These are phyloP conservation scores for Lactarius hatsudake DNA, from an alignment of 768 basidiomycete genomes.

Conservation along the genomic window DNA sequence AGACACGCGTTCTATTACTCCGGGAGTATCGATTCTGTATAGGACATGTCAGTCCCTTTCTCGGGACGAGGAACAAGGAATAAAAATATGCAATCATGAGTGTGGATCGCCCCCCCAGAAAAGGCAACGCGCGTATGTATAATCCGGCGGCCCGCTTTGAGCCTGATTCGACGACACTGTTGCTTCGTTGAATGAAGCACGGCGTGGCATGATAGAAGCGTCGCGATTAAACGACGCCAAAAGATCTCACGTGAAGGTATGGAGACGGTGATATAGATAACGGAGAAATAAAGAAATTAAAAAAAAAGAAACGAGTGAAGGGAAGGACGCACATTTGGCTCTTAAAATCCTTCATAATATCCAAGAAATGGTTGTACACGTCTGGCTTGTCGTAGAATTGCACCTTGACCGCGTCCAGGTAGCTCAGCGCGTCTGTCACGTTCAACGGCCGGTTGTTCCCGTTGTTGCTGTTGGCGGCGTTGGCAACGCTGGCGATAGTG, in stretches of 20 bases:
- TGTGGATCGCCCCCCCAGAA: not conserved
- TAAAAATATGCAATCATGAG: slow-evolving; percentile 21
- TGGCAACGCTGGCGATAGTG: not conserved
- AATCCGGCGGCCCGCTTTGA: slow-evolving; percentile 9
- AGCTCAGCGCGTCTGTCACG: slow-evolving; percentile 89
- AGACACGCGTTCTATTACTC: slow-evolving; percentile 94
- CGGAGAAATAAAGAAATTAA: not conserved
- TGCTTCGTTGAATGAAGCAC: not conserved
- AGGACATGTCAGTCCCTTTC: slow-evolving; percentile 24
- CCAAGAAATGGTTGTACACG: slow-evolving; percentile 91
- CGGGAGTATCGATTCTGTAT: slow-evolving; percentile 90
- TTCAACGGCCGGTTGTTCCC: slow-evolving; percentile 67
- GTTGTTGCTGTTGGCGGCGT: slow-evolving; percentile 28
- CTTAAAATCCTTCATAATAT: slow-evolving; percentile 99
- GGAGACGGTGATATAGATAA: not conserved
- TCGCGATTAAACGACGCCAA: not conserved
- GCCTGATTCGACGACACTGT: not conserved
- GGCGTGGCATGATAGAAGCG: not conserved
- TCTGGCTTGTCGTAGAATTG: slow-evolving; percentile 89
- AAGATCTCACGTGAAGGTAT: not conserved
- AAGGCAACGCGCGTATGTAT: slow-evolving; percentile 9
- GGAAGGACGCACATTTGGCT: slow-evolving; percentile 71
- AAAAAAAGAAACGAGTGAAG: not conserved
- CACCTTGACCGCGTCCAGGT: slow-evolving; percentile 91
- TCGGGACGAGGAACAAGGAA: slow-evolving; percentile 17